A percentile compares a stretch with the other conserved stretches of the same genome.
These are phyloP conservation scores for Hawksworthiomyces lignivorus DNA, from an alignment of 2,329 filamentous ascomycete genomes.

Conservation along the genomic window DNA sequence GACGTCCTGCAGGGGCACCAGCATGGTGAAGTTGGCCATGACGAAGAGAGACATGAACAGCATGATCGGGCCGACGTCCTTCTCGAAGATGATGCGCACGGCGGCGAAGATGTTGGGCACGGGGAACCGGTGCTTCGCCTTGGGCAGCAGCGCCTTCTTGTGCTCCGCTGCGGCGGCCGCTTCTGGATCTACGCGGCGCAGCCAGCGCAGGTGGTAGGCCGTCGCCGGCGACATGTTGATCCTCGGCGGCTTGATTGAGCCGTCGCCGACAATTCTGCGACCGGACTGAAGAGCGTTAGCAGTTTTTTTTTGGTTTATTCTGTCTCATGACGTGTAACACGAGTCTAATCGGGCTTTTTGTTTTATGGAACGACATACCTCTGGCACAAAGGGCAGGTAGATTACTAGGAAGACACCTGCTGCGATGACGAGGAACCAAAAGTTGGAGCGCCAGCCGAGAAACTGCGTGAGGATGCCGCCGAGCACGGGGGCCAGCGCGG, in stretches of 20 bases:
- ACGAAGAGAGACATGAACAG: conserved; percentile 28
- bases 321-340: too few species aligned
- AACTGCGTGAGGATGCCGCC: conserved; percentile 44
- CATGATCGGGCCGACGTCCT: conserved; percentile 26
- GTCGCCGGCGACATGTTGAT: conserved; percentile 18
- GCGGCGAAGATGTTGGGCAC: conserved; percentile 24
- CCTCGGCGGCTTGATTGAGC: conserved; percentile 29
- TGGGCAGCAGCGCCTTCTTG: conserved; percentile 8
- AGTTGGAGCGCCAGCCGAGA: conserved; percentile 45
- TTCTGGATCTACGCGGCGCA: conserved; percentile 8
- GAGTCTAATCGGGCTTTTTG: too few species aligned
- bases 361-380: conserved; percentile 2
- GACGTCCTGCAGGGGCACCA: conserved; percentile 25
- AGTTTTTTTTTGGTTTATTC: not conserved
- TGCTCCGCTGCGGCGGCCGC: conserved; percentile 6
- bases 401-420: conserved; percentile 27
- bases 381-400: conserved; percentile 19
- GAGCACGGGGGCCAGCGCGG: conserved; percentile 38
- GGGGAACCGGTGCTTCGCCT: conserved; percentile 17
- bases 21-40: conserved; percentile 26
- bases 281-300: conserved; percentile 20
- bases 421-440: conserved; percentile 47
- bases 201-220: conserved; percentile 7
- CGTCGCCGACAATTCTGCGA: conserved; percentile 38
- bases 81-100: conserved; percentile 26